These are phyloP conservation scores for Dactylellina drechsleri DNA, from an alignment of 2,329 filamentous ascomycete species.

Conservation along the genomic window DNA sequence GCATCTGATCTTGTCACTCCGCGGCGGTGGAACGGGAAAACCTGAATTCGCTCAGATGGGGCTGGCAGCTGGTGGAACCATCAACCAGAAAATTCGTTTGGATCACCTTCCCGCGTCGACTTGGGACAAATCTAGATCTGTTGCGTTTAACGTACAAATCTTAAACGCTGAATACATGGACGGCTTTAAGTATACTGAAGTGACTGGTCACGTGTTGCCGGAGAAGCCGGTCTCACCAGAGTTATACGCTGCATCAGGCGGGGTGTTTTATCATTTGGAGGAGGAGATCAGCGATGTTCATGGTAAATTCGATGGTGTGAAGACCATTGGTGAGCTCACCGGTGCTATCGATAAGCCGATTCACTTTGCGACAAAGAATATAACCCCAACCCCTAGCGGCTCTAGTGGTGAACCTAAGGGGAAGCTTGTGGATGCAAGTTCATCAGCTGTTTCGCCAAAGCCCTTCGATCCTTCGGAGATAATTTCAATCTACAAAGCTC, in stretches of 20 bases:
- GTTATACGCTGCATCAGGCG: slow-evolving; percentile 60
- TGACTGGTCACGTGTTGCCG: slow-evolving; percentile 62
- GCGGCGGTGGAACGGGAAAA: neutral
- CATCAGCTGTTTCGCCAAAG: neutral
- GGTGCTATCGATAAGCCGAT: neutral
- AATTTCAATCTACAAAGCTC: neutral
- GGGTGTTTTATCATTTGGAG: slow-evolving; percentile 62
- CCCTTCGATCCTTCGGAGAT: neutral
- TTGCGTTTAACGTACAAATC: slow-evolving; percentile 62
- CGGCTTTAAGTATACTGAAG: slow-evolving; percentile 58
- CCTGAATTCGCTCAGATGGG: slow-evolving; percentile 58
- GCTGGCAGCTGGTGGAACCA: slow-evolving; percentile 62
- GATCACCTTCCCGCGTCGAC: slow-evolving; percentile 57
- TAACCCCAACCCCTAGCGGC: neutral
- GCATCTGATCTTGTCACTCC: slow-evolving; percentile 5
- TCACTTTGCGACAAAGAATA: slow-evolving; percentile 2
- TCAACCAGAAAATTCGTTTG: slow-evolving; percentile 62
- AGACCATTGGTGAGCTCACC: slow-evolving; percentile 20
- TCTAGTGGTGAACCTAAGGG: neutral
- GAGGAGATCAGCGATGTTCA: slow-evolving; percentile 55
- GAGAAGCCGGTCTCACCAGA: slow-evolving; percentile 60
- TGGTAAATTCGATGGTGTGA: slow-evolving; percentile 12
- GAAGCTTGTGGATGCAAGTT: neutral
- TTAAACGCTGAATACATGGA: slow-evolving; percentile 59
- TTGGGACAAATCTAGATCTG: slow-evolving; percentile 8